Evolutionary conservation across 2,329 filamentous ascomycete species (phyloP).

Genomic region (Penicillium glabrum): DNA sequence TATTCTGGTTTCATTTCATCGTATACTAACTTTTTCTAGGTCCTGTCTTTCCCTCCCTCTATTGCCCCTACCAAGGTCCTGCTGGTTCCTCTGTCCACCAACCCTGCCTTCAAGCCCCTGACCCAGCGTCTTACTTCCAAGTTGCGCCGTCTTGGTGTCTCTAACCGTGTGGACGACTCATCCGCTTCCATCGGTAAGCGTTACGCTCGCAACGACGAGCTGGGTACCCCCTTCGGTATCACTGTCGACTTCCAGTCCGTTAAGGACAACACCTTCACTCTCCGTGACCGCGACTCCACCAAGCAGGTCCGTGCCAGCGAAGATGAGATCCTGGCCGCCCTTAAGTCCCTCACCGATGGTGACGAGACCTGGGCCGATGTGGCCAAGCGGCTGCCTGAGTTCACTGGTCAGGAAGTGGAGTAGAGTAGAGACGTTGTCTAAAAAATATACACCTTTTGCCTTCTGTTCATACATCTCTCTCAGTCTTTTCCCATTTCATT

Average conservation of each 20-base stretch:
- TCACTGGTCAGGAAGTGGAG: slow-evolving; percentile 70
- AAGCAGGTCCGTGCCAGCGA: slow-evolving; percentile 84
- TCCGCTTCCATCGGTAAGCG: slow-evolving; percentile 92
- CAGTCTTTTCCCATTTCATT: neutral
- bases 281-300: slow-evolving; percentile 87
- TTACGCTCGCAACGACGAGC: slow-evolving; percentile 91
- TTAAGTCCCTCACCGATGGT: slow-evolving; percentile 63
- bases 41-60: slow-evolving; percentile 71
- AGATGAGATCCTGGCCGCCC: slow-evolving; percentile 74
- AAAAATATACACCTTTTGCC: slow-evolving; percentile 20
- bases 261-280: slow-evolving; percentile 80
- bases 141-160: slow-evolving; percentile 74
- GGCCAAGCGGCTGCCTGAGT: slow-evolving; percentile 74
- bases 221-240: slow-evolving; percentile 90
- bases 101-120: slow-evolving; percentile 77
- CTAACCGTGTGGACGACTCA: slow-evolving; percentile 85
- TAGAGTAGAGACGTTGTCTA: slow-evolving; percentile 25
- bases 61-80: slow-evolving; percentile 95
- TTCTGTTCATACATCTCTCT: neutral
- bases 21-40: slow-evolving; percentile 40
- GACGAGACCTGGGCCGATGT: slow-evolving; percentile 70
- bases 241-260: slow-evolving; percentile 96
- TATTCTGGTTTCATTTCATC: neutral
- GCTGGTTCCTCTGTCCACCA: slow-evolving; percentile 81
- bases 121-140: slow-evolving; percentile 70